Conservation (phyloP, 1,284 basidiomycete genomes). For the Ganoderma lucidum region DNA sequence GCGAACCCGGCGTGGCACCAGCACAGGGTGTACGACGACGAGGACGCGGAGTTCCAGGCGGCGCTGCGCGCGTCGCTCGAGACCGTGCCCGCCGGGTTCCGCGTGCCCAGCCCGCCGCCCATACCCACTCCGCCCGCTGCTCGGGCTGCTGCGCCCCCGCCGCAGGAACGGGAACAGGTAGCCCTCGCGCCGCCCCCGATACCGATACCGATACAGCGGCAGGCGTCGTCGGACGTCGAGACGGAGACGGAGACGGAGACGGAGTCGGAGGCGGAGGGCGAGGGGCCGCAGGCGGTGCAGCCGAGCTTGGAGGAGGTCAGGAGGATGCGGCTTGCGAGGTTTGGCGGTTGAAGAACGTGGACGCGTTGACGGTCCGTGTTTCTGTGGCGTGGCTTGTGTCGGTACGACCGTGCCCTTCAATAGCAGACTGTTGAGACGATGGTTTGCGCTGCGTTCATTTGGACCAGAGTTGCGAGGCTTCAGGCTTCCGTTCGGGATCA, state of each 20-base stretch:
- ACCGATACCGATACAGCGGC: slow-evolving; percentile 18
- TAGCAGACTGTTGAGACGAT: no score
- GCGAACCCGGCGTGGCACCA: slow-evolving; percentile 34
- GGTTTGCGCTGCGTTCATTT: no score
- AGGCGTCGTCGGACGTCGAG: slow-evolving; percentile 36
- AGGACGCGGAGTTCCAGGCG: slow-evolving; percentile 85
- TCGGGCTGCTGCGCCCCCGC: slow-evolving; percentile 19
- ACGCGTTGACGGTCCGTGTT: neutral
- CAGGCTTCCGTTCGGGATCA: no score
- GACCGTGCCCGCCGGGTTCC: slow-evolving; percentile 64
- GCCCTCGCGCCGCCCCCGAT: slow-evolving; percentile 25
- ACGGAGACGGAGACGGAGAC: slow-evolving; percentile 39
- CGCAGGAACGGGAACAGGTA: slow-evolving; percentile 12
- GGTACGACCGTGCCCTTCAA: no score
- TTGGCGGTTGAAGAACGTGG: slow-evolving; percentile 54
- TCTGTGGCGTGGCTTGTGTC: neutral
- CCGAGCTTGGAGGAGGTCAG: slow-evolving; percentile 82
- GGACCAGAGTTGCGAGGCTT: no score
- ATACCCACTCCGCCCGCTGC: slow-evolving; percentile 31
- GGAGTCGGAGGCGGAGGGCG: slow-evolving; percentile 37
- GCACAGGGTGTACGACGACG: slow-evolving; percentile 78
- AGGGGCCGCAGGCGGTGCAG: slow-evolving; percentile 41
- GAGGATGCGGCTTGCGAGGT: slow-evolving; percentile 77
- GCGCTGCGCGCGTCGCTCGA: slow-evolving; percentile 86
- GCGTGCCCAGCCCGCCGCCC: slow-evolving; percentile 43